Evolutionary conservation across 352 stramenopile species (phyloP), one percentile per base, ranked within the genome.

Genomic region (Pythium scleroteichum): DNA sequence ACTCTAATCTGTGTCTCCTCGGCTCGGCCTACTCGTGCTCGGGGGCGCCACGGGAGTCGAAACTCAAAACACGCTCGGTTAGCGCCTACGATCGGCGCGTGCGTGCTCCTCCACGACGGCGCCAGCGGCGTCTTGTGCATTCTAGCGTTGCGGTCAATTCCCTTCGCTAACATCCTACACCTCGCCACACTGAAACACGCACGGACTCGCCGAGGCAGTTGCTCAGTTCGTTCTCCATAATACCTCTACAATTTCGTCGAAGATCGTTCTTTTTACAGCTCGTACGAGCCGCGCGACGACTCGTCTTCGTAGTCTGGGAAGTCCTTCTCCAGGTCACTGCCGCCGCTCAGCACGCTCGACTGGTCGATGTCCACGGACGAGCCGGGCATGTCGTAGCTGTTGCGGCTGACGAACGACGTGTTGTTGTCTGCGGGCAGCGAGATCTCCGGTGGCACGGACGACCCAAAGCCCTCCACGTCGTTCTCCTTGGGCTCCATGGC

Each of bases 401-500:
- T 87, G 60, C 72, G 77, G 53, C 74, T 84, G 63, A 75, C 74
- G 24, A 68, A 69, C 60, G 62, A 66, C 20, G 26, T 41, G 59
- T 78, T 78, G 56, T 62, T 66, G 60, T 72, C 62, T 12, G 59
- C 68, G 3, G 69, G 62, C 16, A 73, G 47, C 48, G 64, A 78
- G 24, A 87, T 69, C 35, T 88, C 38, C 1, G 63, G 63, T 22
- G 56, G 63, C 46, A 62, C 77, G 3, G 78, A 79, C 19, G 86
- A 16, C 27, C 55, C 45, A 3, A 33, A 23, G 78, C 53, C 62
- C 76, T 90, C 48, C 69, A 89, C 41, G 48, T 90, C 80, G 52
- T 90, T 90, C 39, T 88, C 78, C 74, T 89, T 88, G 50, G 73
- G 64, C 58, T 92, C 83, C 83, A 92, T 92, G 16, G 83, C 83